Conservation (phyloP, 2,329 filamentous ascomycete genomes). For the Fusarium sp. region DNA sequence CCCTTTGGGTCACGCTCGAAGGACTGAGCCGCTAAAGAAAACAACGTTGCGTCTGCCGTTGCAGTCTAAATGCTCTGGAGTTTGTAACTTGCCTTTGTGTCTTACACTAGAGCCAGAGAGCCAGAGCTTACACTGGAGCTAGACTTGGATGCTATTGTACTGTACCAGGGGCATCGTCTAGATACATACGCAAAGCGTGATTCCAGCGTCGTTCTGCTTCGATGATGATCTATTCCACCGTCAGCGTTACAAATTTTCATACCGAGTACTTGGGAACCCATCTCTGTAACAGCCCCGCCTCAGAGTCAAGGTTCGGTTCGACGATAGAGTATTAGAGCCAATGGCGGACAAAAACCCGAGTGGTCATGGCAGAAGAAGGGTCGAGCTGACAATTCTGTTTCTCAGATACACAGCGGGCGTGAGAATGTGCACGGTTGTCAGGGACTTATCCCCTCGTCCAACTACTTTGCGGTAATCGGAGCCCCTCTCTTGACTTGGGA, state of each 20-base stretch:
- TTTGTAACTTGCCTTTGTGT: not conserved
- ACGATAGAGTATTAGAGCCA: slow-evolving; percentile 4
- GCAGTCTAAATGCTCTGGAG: slow-evolving; percentile 5
- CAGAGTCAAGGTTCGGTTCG: slow-evolving; percentile 20
- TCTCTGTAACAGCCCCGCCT: slow-evolving; percentile 10
- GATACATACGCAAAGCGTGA: slow-evolving; percentile 3
- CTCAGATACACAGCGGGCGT: slow-evolving; percentile 23
- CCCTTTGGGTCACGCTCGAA: slow-evolving; percentile 12
- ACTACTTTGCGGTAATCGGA: slow-evolving; percentile 13
- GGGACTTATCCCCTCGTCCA: slow-evolving; percentile 15
- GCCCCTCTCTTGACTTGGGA: slow-evolving; percentile 8
- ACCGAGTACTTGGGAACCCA: slow-evolving; percentile 21
- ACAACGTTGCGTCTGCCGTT: slow-evolving; percentile 37
- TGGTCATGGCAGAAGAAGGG: slow-evolving; percentile 4
- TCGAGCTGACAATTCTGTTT: slow-evolving; percentile 1
- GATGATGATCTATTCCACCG: slow-evolving; percentile 16
- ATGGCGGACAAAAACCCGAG: slow-evolving; percentile 20
- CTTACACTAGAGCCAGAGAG: slow-evolving; percentile 20
- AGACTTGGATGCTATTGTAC: slow-evolving; percentile 5
- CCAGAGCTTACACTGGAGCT: slow-evolving; percentile 16
- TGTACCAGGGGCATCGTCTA: slow-evolving; percentile 12
- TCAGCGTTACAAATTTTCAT: not conserved
- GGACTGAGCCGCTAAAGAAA: slow-evolving; percentile 32
- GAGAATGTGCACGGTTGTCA: slow-evolving; percentile 23
- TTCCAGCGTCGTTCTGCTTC: slow-evolving; percentile 10